These are phyloP conservation scores for Hortiboletus campestris DNA, from an alignment of 768 basidiomycete genomes.

Conservation along the genomic window DNA sequence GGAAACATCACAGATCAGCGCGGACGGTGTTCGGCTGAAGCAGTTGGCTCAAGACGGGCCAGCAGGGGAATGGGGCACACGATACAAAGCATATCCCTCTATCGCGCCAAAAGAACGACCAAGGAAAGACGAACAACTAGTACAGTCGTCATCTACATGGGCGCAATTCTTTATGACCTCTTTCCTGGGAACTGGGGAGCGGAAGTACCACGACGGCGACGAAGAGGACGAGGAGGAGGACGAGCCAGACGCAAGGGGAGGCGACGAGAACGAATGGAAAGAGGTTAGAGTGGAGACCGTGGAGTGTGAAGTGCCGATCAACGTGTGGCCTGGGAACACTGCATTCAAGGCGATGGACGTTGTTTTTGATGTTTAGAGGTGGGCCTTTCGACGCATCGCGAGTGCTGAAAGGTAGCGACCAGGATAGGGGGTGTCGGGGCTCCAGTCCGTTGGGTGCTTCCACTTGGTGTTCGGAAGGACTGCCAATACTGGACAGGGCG, in stretches of 20 bases:
- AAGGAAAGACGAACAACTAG: slow-evolving; percentile 1
- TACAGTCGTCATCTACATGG: slow-evolving; percentile 28
- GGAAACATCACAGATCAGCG: slow-evolving; percentile 42
- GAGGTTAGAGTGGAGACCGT: slow-evolving; percentile 80
- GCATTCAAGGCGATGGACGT: slow-evolving; percentile 78
- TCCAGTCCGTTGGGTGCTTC: not conserved
- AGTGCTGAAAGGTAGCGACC: not conserved
- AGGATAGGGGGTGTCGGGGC: not conserved
- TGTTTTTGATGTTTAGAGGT: slow-evolving; percentile 64
- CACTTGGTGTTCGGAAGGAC: not conserved
- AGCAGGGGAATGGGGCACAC: slow-evolving; percentile 68
- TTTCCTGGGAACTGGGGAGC: slow-evolving; percentile 41
- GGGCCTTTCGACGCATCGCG: not conserved
- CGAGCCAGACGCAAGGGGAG: slow-evolving; percentile 43
- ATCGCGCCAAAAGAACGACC: slow-evolving; percentile 60
- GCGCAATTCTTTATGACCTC: slow-evolving; percentile 41
- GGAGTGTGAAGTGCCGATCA: slow-evolving; percentile 90
- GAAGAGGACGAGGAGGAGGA: slow-evolving; percentile 32
- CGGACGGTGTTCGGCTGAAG: slow-evolving; percentile 52
- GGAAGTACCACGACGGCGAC: slow-evolving; percentile 58
- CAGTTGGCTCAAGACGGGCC: slow-evolving; percentile 56
- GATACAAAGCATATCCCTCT: slow-evolving; percentile 57
- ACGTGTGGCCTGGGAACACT: slow-evolving; percentile 87
- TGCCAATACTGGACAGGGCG: not conserved
- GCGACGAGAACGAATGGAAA: slow-evolving; percentile 60